phyloP scores from a whole-genome alignment of 306 rosid genomes.

The Vigna mungo region DNA sequence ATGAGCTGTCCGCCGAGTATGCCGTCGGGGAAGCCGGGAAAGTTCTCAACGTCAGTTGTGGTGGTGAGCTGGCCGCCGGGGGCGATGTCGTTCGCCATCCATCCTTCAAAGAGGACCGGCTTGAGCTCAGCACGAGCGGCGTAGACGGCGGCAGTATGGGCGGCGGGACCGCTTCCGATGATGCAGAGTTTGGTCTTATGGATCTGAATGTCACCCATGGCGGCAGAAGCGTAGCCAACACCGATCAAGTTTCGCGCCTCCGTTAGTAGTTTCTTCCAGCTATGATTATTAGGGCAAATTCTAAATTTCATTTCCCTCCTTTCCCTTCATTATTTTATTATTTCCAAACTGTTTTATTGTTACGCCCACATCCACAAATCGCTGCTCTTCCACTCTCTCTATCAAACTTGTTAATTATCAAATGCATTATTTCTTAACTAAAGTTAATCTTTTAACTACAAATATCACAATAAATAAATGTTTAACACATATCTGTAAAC shows the following conservation, averaged over 20 bases:
- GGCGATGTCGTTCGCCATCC: conserved; percentile 91
- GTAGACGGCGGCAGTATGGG: conserved; percentile 84
- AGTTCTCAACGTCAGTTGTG: conserved; percentile 88
- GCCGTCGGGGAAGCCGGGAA: conserved; percentile 83
- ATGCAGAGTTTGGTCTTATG: conserved; percentile 75
- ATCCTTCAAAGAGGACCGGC: conserved; percentile 85
- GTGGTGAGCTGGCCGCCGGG: conserved; percentile 94
- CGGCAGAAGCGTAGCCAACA: conserved; percentile 17
- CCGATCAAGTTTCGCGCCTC: conserved; percentile 48
- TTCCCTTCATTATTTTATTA: not conserved
- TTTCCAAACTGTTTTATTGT: not conserved
- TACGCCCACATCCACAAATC: too few relatives aligned
- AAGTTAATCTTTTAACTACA: too few relatives aligned
- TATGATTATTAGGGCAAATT: conserved; percentile 31
- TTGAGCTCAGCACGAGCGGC: conserved; percentile 88
- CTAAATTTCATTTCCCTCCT: conserved; percentile 49
- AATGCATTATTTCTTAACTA: not conserved
- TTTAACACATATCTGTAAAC: too few relatives aligned
- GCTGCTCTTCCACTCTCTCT: too few relatives aligned
- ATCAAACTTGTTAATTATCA: too few relatives aligned
- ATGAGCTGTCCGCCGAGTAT: conserved; percentile 77
- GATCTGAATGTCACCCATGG: conserved; percentile 51
- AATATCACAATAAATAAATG: too few relatives aligned
- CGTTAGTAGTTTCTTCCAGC: conserved; percentile 13
- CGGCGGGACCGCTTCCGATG: conserved; percentile 92